Evolutionary conservation across 2,329 filamentous ascomycete genomes (phyloP).

Genomic region (Nakataea oryzae): DNA sequence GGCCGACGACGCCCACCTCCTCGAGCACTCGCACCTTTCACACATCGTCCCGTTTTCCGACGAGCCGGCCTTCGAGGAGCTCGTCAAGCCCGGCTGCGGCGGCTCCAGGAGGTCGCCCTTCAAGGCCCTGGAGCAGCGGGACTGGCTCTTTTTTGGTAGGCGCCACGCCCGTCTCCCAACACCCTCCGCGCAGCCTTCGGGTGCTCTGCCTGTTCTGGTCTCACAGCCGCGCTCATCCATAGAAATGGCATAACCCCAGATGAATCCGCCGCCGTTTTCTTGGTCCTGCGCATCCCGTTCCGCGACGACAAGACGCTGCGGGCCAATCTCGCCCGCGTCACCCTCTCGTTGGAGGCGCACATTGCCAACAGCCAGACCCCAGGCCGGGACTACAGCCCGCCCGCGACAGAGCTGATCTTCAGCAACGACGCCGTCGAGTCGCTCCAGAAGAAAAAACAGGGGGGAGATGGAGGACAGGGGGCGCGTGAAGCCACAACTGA

Average conservation of each 20-base stretch:
- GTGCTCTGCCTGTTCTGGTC: constrained; percentile 17
- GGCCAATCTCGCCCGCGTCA: constrained; percentile 50
- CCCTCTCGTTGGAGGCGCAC: constrained; percentile 56
- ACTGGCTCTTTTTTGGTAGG: constrained; percentile 64
- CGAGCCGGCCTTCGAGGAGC: constrained; percentile 40
- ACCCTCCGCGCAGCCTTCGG: constrained; percentile 3
- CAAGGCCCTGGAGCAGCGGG: constrained; percentile 49
- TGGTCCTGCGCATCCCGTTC: constrained; percentile 56
- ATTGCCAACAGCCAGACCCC: constrained; percentile 45
- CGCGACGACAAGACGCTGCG: constrained; percentile 45
- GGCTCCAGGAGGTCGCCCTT: constrained; percentile 35
- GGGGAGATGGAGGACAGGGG: constrained; percentile 9
- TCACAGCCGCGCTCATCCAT: constrained; percentile 32
- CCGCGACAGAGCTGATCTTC: constrained; percentile 49
- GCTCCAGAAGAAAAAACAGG: neutral
- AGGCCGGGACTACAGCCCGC: constrained; percentile 32
- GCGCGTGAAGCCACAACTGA: neutral
- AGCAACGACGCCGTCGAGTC: constrained; percentile 35
- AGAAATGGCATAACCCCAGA: constrained; percentile 41
- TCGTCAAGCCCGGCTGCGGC: constrained; percentile 28
- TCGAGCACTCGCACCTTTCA: constrained; percentile 47
- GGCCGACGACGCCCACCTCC: constrained; percentile 31
- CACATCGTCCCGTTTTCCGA: constrained; percentile 51
- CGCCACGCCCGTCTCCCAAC: constrained; percentile 6
- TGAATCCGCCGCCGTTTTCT: constrained; percentile 59